Evolutionary conservation across 257 asterid species (phyloP).

Genomic region (Anisodus acutangulus): DNA sequence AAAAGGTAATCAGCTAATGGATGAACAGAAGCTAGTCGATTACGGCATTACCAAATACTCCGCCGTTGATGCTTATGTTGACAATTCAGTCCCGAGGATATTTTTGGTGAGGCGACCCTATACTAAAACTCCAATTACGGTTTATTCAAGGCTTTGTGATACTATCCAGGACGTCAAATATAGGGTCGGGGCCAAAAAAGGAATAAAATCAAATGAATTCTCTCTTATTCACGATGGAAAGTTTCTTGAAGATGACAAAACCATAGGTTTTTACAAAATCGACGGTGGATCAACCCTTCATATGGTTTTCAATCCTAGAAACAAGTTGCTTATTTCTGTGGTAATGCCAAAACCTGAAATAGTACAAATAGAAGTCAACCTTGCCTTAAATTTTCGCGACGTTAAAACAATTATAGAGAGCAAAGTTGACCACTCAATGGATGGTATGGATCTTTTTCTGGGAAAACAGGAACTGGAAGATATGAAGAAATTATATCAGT

Average conservation of each 20-base stretch:
- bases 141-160: conserved; percentile 30
- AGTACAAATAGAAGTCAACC: conserved; percentile 25
- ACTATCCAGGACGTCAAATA: conserved; percentile 34
- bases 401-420: conserved; percentile 39
- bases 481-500: conserved; percentile 25
- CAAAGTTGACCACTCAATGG: conserved; percentile 21
- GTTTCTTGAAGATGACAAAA: conserved; percentile 34
- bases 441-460: conserved; percentile 20
- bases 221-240: conserved; percentile 34
- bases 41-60: conserved; percentile 32
- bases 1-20: conserved; percentile 24
- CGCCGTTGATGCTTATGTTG: conserved; percentile 31
- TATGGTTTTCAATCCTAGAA: conserved; percentile 23
- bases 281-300: conserved; percentile 33
- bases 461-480: conserved; percentile 28
- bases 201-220: conserved; percentile 15
- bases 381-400: conserved; percentile 28
- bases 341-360: conserved; percentile 32
- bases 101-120: conserved; percentile 28
- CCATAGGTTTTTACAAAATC: conserved; percentile 30
- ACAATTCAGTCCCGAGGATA: background rate
- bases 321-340: conserved; percentile 27
- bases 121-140: conserved; percentile 8
- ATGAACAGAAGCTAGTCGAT: conserved; percentile 32
- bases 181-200: conserved; percentile 24